Evolutionary conservation across 2,329 filamentous ascomycete genomes (phyloP).

Genomic region (Colletotrichum cordylinicola): DNA sequence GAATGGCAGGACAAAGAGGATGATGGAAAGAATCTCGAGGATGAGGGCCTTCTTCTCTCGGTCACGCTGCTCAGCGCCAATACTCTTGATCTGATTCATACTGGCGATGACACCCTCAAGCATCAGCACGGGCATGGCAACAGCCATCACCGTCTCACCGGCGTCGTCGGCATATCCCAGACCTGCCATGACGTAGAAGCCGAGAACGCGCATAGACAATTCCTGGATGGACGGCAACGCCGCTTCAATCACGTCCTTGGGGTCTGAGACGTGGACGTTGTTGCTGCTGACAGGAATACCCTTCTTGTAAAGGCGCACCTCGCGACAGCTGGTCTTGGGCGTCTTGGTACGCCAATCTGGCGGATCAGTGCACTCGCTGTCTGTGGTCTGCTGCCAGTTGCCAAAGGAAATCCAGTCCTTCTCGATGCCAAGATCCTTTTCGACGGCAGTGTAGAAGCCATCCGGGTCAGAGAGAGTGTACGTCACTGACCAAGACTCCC

Average conservation of each 20-base stretch:
- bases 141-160: neutral
- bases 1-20: neutral
- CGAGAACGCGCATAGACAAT: neutral
- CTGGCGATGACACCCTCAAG: neutral
- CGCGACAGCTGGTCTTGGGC: too few species aligned
- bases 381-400: neutral
- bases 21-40: neutral
- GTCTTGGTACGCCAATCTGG: neutral
- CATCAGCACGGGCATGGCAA: neutral
- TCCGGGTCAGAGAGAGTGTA: neutral
- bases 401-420: neutral
- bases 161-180: neutral
- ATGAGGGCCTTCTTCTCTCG: neutral
- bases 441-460: neutral
- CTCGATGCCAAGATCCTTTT: neutral
- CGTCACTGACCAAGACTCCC: neutral
- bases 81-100: neutral
- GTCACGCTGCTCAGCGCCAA: neutral
- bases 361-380: neutral
- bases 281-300: neutral
- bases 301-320: neutral
- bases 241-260: neutral
- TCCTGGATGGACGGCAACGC: neutral
- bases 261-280: neutral
- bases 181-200: neutral